A percentile compares a stretch with the other conserved stretches of the same genome.
Conservation (phyloP, 768 basidiomycete species). For the Chlorophyllum brunneum region DNA sequence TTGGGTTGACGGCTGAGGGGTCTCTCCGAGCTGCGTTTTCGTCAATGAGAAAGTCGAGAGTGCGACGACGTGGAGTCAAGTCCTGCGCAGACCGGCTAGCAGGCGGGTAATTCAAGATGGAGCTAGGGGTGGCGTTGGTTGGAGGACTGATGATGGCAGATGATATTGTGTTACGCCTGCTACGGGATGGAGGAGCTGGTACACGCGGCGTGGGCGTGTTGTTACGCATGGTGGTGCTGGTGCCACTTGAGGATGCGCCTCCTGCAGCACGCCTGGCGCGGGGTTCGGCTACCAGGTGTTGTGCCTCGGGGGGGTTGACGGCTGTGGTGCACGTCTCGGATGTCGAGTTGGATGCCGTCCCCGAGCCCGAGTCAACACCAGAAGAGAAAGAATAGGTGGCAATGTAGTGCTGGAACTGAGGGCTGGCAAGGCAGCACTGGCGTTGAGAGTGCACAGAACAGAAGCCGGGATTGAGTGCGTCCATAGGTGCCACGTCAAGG, state of each 20-base stretch:
- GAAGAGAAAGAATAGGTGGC: neutral
- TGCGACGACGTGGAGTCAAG: neutral
- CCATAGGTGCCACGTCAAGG: no score
- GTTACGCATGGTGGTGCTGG: no score
- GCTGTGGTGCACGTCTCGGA: neutral
- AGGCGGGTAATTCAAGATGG: neutral
- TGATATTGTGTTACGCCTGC: neutral
- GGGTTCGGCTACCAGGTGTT: neutral
- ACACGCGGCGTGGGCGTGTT: no score
- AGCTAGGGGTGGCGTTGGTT: neutral
- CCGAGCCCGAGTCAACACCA: neutral
- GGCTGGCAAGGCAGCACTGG: slow-evolving; percentile 5
- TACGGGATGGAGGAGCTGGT: neutral
- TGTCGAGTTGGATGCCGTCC: neutral
- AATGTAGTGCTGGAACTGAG: neutral
- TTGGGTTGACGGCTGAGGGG: neutral
- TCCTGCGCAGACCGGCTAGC: neutral
- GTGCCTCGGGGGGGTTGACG: neutral
- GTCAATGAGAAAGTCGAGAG: neutral
- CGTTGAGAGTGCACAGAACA: slow-evolving; percentile 13
- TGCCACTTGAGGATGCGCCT: neutral
- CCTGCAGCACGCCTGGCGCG: no score
- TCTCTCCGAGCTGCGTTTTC: slow-evolving; percentile 5
- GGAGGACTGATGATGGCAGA: neutral
- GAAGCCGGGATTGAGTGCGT: no score